Conservation (phyloP, 768 basidiomycete species). For the Agrocybe pediades region DNA sequence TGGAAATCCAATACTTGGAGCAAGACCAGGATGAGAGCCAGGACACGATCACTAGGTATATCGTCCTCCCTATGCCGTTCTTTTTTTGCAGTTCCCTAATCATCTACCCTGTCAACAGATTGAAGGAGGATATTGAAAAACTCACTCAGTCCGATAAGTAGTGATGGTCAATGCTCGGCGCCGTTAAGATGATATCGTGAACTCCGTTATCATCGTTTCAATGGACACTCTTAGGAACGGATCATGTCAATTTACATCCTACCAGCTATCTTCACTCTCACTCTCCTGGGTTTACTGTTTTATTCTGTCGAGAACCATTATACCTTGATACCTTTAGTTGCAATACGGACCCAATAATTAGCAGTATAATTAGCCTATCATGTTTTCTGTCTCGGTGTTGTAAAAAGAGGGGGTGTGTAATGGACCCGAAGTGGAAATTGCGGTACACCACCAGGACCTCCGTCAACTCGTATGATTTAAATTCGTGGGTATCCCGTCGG, state of each 20-base stretch:
- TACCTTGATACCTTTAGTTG: neutral
- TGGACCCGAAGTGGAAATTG: neutral
- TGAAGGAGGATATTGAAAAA: slow-evolving; percentile 65
- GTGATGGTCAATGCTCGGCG: neutral
- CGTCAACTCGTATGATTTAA: neutral
- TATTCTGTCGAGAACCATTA: neutral
- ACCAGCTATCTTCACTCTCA: neutral
- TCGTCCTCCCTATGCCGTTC: slow-evolving; percentile 44
- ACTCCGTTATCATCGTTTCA: neutral
- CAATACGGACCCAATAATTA: neutral
- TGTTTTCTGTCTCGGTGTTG: neutral
- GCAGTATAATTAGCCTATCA: neutral
- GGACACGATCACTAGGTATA: slow-evolving; percentile 80
- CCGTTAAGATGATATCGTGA: too few relatives aligned
- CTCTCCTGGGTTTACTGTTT: neutral
- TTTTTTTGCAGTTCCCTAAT: slow-evolving; percentile 23
- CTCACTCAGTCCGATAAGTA: slow-evolving; percentile 2
- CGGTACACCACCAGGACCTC: neutral
- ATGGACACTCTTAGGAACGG: neutral
- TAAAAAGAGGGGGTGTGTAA: neutral
- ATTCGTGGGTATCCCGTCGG: slow-evolving; percentile 6
- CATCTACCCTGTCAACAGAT: slow-evolving; percentile 42
- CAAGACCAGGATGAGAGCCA: slow-evolving; percentile 77
- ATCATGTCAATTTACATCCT: neutral
- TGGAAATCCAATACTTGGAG: slow-evolving; percentile 83